Evolutionary conservation across 257 asterid genomes (phyloP), one percentile per base, ranked within the genome.

Genomic region (Salvia miltiorrhiza): DNA sequence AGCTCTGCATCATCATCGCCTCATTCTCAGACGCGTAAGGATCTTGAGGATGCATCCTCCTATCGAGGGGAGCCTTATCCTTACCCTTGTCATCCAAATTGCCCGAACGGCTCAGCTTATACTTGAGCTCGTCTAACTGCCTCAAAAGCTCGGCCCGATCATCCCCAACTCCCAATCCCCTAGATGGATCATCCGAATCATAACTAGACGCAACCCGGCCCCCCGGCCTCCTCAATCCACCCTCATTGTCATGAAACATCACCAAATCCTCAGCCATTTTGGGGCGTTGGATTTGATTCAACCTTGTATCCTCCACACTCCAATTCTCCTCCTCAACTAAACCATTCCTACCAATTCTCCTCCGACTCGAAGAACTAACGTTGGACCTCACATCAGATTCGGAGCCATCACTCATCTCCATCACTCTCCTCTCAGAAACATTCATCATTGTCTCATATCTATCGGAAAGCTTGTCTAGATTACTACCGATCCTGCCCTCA

Each of bases 91-190:
- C 79, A 35, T 41, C 56, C 68, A 85, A 73, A 73, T 83, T 81
- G 23, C 86, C 85, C 0, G 96, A 81, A 30, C 75, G 89, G 19
- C 75, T 82, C 61, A 93, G 74, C 76, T 83, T 82, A 47, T 73
- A 83, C 65, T 73, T 86, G 55, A 88, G 79, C 79, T 84, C 94
- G 20, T 93, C 95, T 78, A 90, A 65, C 79, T 80, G 82, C 69
- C 81, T 82, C 86, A 90, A 74, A 16, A 88, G 85, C 79, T 78
- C 94, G 33, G 73, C 92, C 49, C 74, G 81, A 65, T 85, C 88
- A 24, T 93, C 91, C 13, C 65, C 83, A 37, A 0, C 7, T 3
- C 43, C 65, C 67, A 79, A 72, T 30, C 60, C 78, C 47, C 76
- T 59, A 63, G 72, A 6, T 32, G 73, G 80, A 48, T 70, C 74